Conservation (phyloP, 2,329 filamentous ascomycete species). For the Delphinella strobiligena region DNA sequence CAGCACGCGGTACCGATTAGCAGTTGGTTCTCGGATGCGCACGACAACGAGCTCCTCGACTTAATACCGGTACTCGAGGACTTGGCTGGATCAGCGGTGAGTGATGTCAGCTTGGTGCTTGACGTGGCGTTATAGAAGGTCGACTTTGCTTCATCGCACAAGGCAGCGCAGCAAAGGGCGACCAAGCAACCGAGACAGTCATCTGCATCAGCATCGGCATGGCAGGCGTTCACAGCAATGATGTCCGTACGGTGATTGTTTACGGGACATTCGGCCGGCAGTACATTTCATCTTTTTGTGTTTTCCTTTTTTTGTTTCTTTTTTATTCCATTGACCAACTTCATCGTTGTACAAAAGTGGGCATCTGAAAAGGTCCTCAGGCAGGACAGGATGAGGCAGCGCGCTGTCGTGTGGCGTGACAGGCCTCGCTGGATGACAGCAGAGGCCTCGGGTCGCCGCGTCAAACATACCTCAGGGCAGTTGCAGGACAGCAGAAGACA, state of each 20-base stretch:
- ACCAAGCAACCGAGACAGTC: background rate
- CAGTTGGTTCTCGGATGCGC: constrained; percentile 99
- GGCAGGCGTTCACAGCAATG: background rate
- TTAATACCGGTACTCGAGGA: constrained; percentile 97
- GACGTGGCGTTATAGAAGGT: constrained; percentile 64
- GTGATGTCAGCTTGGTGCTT: constrained; percentile 93
- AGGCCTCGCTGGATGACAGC: too few species aligned
- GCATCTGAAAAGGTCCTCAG: background rate
- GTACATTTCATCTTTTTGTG: constrained; percentile 1
- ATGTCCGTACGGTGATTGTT: too few species aligned
- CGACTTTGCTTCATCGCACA: too few species aligned
- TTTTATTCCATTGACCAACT: background rate
- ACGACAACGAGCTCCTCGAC: constrained; percentile 96
- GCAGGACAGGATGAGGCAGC: background rate
- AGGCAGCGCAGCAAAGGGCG: background rate
- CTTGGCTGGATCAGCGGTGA: constrained; percentile 74
- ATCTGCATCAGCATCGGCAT: too few species aligned
- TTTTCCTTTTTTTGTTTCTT: background rate
- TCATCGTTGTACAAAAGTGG: background rate
- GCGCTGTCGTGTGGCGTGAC: too few species aligned
- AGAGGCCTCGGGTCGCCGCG: too few species aligned
- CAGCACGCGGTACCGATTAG: constrained; percentile 98
- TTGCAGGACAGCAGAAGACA: too few species aligned
- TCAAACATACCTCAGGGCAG: too few species aligned
- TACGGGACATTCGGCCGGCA: too few species aligned